Conservation (phyloP, 371 early-diverging fungal genomes). For the Mycotypha africana region DNA sequence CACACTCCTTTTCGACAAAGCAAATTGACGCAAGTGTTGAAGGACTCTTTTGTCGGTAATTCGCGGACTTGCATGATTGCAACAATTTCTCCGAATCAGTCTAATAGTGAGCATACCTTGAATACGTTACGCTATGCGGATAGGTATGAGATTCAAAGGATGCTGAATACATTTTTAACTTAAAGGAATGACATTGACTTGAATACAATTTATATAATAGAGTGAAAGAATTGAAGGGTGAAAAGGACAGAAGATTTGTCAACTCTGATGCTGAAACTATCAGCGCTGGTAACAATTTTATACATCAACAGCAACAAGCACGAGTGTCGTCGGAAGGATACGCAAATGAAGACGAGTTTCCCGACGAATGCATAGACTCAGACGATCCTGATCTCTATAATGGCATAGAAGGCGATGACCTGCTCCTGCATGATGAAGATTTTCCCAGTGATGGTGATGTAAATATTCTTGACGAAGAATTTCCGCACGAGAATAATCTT, state of each 20-base stretch:
- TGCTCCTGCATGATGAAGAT: conserved; percentile 36
- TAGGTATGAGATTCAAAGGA: too few relatives aligned
- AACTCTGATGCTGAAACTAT: neutral
- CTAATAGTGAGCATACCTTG: conserved; percentile 95
- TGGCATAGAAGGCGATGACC: conserved; percentile 24
- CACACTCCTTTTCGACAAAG: conserved; percentile 98
- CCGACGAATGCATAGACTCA: conserved; percentile 22
- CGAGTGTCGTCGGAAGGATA: conserved; percentile 21
- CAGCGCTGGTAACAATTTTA: conserved; percentile 4
- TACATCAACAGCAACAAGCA: conserved; percentile 2
- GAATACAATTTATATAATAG: conserved; percentile 37
- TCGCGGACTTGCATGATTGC: conserved; percentile 98
- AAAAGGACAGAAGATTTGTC: conserved; percentile 24
- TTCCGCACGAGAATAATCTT: conserved; percentile 44
- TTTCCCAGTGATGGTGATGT: conserved; percentile 48
- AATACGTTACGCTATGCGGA: conserved; percentile 99
- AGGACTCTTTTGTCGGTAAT: conserved; percentile 97
- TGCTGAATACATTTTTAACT: neutral
- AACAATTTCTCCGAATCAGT: conserved; percentile 89
- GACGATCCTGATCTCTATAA: conserved; percentile 27
- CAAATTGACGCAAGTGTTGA: conserved; percentile 96
- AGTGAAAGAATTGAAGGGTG: conserved; percentile 87
- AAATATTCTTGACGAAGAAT: conserved; percentile 44
- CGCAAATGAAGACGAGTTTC: conserved; percentile 22
- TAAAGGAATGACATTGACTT: neutral